These are phyloP conservation scores for Radiomyces spectabilis DNA, from an alignment of 192 early-diverging fungal genomes.

Conservation along the genomic window DNA sequence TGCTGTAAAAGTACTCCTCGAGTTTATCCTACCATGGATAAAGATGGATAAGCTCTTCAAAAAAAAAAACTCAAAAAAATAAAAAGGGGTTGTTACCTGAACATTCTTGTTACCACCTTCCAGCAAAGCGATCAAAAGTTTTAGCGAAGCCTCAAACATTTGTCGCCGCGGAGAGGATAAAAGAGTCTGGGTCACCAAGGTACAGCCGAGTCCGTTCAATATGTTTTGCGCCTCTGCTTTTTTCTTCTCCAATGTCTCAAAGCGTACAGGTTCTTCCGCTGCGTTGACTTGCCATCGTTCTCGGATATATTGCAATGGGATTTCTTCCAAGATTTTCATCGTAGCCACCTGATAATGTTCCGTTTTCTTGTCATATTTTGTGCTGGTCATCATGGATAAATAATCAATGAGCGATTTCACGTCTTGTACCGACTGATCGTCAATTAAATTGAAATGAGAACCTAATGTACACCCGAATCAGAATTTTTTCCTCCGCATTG, in stretches of 20 bases:
- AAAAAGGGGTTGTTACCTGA: background rate
- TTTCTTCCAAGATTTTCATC: slow-evolving; percentile 8
- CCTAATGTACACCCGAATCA: too few relatives aligned
- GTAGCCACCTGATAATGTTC: slow-evolving; percentile 17
- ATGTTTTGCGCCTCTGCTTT: slow-evolving; percentile 12
- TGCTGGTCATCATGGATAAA: slow-evolving; percentile 9
- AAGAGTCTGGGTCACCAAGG: slow-evolving; percentile 10
- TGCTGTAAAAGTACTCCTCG: slow-evolving; percentile 18
- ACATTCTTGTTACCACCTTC: slow-evolving; percentile 16
- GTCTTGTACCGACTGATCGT: background rate
- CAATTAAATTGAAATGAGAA: slow-evolving; percentile 10
- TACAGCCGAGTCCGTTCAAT: slow-evolving; percentile 10
- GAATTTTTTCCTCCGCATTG: too few relatives aligned
- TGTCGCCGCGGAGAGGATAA: slow-evolving; percentile 11
- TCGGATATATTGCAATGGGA: slow-evolving; percentile 4
- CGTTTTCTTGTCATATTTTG: background rate
- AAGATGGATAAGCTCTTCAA: background rate
- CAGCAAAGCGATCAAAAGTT: slow-evolving; percentile 11
- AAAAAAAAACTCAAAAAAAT: background rate
- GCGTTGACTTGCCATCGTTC: background rate
- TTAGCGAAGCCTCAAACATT: slow-evolving; percentile 3
- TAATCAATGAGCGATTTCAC: slow-evolving; percentile 11
- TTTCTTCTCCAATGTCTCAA: slow-evolving; percentile 1
- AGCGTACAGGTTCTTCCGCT: background rate
- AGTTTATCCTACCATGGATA: slow-evolving; percentile 8